phyloP scores from a whole-genome alignment of 2,329 filamentous ascomycete species.

The Escovopsis sp. region DNA sequence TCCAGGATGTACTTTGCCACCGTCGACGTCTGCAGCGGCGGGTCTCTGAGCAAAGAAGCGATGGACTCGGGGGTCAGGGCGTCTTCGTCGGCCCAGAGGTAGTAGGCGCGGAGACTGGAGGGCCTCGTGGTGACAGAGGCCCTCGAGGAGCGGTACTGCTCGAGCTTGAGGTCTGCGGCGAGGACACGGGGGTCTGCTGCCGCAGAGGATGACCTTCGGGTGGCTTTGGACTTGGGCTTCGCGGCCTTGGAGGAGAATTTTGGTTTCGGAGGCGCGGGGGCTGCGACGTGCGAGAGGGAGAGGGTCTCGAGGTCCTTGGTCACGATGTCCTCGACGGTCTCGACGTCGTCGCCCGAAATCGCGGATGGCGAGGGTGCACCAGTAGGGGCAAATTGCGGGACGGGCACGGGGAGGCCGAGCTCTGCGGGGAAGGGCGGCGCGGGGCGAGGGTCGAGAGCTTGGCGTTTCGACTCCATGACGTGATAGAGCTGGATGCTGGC shows the following conservation, averaged over 20 bases:
- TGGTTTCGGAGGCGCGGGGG: background rate
- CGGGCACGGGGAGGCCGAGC: slow-evolving; percentile 45
- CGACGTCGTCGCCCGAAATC: background rate
- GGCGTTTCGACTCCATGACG: slow-evolving; percentile 52
- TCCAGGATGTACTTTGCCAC: slow-evolving; percentile 45
- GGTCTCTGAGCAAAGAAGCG: slow-evolving; percentile 41
- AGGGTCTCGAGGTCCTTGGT: slow-evolving; percentile 17
- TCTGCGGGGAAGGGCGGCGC: slow-evolving; percentile 57
- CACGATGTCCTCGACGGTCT: slow-evolving; percentile 2
- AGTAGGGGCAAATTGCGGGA: slow-evolving; percentile 19
- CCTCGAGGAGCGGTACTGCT: slow-evolving; percentile 21
- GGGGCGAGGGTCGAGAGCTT: slow-evolving; percentile 52
- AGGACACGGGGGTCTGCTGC: slow-evolving; percentile 25
- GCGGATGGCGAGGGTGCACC: background rate
- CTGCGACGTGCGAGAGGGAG: background rate
- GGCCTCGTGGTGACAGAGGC: slow-evolving; percentile 11
- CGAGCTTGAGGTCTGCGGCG: slow-evolving; percentile 26
- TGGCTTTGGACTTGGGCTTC: slow-evolving; percentile 1
- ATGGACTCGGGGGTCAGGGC: slow-evolving; percentile 33
- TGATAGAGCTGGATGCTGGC: slow-evolving; percentile 61
- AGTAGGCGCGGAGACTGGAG: slow-evolving; percentile 41
- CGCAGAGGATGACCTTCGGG: background rate
- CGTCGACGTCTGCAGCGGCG: slow-evolving; percentile 41
- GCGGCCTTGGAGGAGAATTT: background rate
- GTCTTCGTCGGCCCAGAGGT: slow-evolving; percentile 44